Conservation (phyloP, 106 monocot genomes). For the Dendrobium catenatum region DNA sequence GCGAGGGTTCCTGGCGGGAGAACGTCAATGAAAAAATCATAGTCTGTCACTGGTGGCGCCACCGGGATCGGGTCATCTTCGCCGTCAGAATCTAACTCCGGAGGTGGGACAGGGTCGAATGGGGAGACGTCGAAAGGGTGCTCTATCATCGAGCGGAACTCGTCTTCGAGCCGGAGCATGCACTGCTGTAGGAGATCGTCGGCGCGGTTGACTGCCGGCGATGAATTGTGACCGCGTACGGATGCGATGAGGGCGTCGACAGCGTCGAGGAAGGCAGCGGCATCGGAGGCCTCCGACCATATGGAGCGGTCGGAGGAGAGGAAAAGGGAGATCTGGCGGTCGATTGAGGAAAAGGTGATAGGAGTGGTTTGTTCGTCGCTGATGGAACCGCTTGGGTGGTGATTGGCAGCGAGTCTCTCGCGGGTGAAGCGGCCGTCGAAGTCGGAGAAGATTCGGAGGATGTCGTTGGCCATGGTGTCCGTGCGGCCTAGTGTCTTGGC, state of each 20-base stretch:
- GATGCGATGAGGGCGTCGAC: slow-evolving; percentile 57
- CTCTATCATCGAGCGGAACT: slow-evolving; percentile 65
- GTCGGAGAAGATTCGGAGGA: slow-evolving; percentile 74
- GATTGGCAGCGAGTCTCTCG: slow-evolving; percentile 52
- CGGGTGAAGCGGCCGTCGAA: slow-evolving; percentile 76
- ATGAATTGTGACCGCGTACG: slow-evolving; percentile 21
- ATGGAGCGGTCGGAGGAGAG: slow-evolving; percentile 43
- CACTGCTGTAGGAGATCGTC: slow-evolving; percentile 63
- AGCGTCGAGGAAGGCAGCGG: slow-evolving; percentile 59
- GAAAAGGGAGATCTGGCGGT: slow-evolving; percentile 48
- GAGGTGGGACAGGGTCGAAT: slow-evolving; percentile 21
- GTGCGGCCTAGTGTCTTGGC: slow-evolving; percentile 66
- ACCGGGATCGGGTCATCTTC: slow-evolving; percentile 40
- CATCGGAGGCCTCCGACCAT: slow-evolving; percentile 66
- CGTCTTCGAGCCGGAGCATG: slow-evolving; percentile 69
- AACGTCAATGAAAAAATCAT: slow-evolving; percentile 61
- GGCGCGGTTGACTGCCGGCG: slow-evolving; percentile 17
- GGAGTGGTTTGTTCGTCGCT: slow-evolving; percentile 2
- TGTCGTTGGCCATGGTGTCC: slow-evolving; percentile 84
- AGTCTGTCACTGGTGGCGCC: slow-evolving; percentile 45
- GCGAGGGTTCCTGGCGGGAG: slow-evolving; percentile 45
- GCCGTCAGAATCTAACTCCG: slow-evolving; percentile 18
- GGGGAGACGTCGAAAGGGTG: slow-evolving; percentile 20
- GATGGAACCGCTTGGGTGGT: slow-evolving; percentile 2
- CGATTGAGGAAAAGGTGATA: slow-evolving; percentile 13